A percentile compares a stretch with the other conserved stretches of the same genome.
These are phyloP conservation scores for Diplodia sapinea DNA, from an alignment of 2,329 filamentous ascomycete species.

Conservation along the genomic window DNA sequence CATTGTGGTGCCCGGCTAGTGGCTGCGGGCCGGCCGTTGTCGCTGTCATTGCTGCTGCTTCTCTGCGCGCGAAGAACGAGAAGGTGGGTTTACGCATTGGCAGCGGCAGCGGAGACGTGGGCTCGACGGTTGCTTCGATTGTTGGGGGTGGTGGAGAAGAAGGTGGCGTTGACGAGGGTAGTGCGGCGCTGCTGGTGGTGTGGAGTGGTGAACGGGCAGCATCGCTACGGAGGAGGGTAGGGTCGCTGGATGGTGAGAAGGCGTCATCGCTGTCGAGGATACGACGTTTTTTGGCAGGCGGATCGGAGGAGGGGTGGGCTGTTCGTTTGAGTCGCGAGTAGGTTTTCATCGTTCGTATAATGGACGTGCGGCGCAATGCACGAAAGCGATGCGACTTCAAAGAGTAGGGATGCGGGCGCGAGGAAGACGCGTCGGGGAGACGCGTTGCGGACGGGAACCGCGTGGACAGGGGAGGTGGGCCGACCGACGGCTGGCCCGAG, in stretches of 20 bases:
- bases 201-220: slow-evolving; percentile 30
- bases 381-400: not conserved
- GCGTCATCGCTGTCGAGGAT: slow-evolving; percentile 32
- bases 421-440: slow-evolving; percentile 32
- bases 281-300: slow-evolving; percentile 46
- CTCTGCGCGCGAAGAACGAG: slow-evolving; percentile 48
- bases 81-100: slow-evolving; percentile 54
- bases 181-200: slow-evolving; percentile 22
- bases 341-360: slow-evolving; percentile 37
- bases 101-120: slow-evolving; percentile 51
- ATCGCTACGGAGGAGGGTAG: slow-evolving; percentile 2
- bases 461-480: slow-evolving; percentile 30
- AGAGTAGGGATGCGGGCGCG: slow-evolving; percentile 31
- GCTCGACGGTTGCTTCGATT: slow-evolving; percentile 44
- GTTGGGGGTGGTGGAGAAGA: slow-evolving; percentile 59
- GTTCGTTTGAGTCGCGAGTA: slow-evolving; percentile 46
- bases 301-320: slow-evolving; percentile 41
- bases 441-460: slow-evolving; percentile 35
- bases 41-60: slow-evolving; percentile 33
- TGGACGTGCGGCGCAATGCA: not conserved
- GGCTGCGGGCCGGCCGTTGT: not conserved
- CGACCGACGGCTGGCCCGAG: not conserved
- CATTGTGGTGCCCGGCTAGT: not conserved
- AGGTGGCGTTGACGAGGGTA: slow-evolving; percentile 18
- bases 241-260: not conserved